These are phyloP conservation scores for Colletotrichum karsti DNA, from an alignment of 2,329 filamentous ascomycete species.

Conservation along the genomic window DNA sequence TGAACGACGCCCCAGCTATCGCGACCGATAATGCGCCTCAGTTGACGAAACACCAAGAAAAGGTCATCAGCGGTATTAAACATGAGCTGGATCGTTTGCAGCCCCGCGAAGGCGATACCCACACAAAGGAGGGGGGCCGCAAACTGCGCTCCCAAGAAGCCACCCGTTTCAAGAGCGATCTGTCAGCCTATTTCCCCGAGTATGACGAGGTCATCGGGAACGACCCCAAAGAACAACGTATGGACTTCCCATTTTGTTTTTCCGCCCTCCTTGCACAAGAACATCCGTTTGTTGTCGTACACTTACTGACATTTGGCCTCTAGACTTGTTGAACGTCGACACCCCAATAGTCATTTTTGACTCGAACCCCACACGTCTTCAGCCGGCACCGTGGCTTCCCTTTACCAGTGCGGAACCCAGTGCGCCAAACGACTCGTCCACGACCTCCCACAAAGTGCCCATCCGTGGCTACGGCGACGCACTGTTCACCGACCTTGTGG, in stretches of 20 bases:
- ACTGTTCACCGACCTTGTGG: constrained; percentile 64
- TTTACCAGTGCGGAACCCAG: not conserved
- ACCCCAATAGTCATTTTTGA: constrained; percentile 79
- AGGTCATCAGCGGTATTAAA: constrained; percentile 68
- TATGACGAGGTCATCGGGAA: constrained; percentile 95
- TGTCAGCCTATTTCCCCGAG: constrained; percentile 89
- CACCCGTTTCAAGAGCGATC: constrained; percentile 87
- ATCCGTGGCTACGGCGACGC: constrained; percentile 64
- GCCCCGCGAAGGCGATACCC: constrained; percentile 49
- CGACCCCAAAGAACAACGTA: constrained; percentile 80
- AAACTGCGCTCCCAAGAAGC: constrained; percentile 89
- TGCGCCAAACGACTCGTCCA: not conserved
- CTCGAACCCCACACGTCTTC: constrained; percentile 40
- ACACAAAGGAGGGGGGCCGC: constrained; percentile 69
- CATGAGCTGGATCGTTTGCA: constrained; percentile 68
- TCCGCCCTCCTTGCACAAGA: not conserved
- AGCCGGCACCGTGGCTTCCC: constrained; percentile 27
- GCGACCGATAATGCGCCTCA: constrained; percentile 33
- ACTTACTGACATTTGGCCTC: constrained; percentile 18
- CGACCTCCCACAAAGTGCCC: constrained; percentile 38
- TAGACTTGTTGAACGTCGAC: constrained; percentile 77
- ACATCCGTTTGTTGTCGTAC: not conserved
- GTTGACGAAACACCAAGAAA: constrained; percentile 62
- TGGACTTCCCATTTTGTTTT: constrained; percentile 38
- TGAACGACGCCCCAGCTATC: constrained; percentile 31